Evolutionary conservation across 2,329 filamentous ascomycete genomes (phyloP).

Genomic region (Corynespora cassiicola): DNA sequence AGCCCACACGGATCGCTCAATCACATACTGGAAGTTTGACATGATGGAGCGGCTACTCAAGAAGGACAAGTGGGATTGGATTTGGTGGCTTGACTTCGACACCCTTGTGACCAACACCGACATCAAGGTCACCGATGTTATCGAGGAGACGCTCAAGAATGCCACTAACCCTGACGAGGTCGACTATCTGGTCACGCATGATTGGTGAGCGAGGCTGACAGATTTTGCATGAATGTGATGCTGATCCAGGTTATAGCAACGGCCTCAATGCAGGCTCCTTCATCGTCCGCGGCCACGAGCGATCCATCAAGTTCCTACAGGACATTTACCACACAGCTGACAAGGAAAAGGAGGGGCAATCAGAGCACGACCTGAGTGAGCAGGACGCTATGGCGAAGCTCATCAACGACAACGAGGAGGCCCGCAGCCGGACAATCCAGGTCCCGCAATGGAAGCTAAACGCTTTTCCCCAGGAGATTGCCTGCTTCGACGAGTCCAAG

Average conservation of each 20-base stretch:
- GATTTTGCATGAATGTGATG: background rate
- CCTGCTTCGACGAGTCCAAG: slow-evolving; percentile 41
- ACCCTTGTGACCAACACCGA: slow-evolving; percentile 49
- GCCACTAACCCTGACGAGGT: slow-evolving; percentile 37
- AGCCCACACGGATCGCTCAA: slow-evolving; percentile 33
- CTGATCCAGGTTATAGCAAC: slow-evolving; percentile 22
- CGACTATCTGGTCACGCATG: slow-evolving; percentile 47
- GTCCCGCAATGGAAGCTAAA: slow-evolving; percentile 49
- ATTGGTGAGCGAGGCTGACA: slow-evolving; percentile 31
- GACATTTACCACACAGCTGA: slow-evolving; percentile 31
- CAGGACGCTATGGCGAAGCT: slow-evolving; percentile 47
- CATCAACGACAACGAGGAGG: slow-evolving; percentile 30
- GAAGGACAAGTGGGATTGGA: slow-evolving; percentile 45
- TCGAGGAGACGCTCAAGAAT: slow-evolving; percentile 40
- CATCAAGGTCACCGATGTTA: slow-evolving; percentile 43
- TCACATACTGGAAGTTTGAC: slow-evolving; percentile 47
- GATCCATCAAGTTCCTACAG: slow-evolving; percentile 43
- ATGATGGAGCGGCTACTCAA: slow-evolving; percentile 46
- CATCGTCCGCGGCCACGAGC: slow-evolving; percentile 41
- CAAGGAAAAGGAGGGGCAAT: slow-evolving; percentile 26
- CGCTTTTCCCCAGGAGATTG: slow-evolving; percentile 48
- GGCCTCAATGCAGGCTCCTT: slow-evolving; percentile 49
- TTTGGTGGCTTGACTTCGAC: slow-evolving; percentile 53
- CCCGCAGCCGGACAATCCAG: slow-evolving; percentile 25
- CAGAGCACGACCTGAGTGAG: slow-evolving; percentile 38